phyloP scores from a whole-genome alignment of 768 basidiomycete genomes.

The Boletus sensibilis region DNA sequence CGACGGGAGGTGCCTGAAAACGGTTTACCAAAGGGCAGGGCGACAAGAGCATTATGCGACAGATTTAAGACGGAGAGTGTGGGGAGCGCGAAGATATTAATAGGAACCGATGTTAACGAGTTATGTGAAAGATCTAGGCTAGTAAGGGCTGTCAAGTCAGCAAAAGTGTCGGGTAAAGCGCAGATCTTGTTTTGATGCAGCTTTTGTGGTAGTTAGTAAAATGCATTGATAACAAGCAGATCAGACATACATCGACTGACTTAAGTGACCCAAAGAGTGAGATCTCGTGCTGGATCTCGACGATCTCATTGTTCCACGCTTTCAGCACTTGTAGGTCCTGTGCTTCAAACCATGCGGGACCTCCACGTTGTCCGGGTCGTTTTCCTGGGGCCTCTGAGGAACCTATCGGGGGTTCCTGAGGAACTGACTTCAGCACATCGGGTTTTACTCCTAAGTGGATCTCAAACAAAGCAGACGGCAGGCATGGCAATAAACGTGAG shows the following conservation, averaged over 20 bases:
- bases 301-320: conserved; percentile 77
- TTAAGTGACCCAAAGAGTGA: conserved; percentile 83
- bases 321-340: conserved; percentile 76
- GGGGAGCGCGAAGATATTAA: conserved; percentile 66
- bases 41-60: conserved; percentile 63
- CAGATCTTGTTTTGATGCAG: conserved; percentile 72
- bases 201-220: conserved; percentile 36
- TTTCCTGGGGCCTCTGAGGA: conserved; percentile 36
- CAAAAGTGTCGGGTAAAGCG: conserved; percentile 61
- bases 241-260: conserved; percentile 63
- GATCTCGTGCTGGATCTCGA: conserved; percentile 78
- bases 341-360: conserved; percentile 77
- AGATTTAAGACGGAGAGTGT: conserved; percentile 64
- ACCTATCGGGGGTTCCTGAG: conserved; percentile 55
- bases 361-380: conserved; percentile 41
- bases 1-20: conserved; percentile 38
- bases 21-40: conserved; percentile 61
- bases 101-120: conserved; percentile 57
- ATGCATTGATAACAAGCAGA: not conserved
- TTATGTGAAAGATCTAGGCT: conserved; percentile 77
- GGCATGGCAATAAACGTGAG: conserved; percentile 66
- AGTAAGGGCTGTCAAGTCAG: conserved; percentile 65
- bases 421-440: conserved; percentile 62
- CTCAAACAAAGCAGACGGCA: conserved; percentile 78
- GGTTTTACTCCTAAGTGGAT: conserved; percentile 76